Evolutionary conservation across 495 filamentous ascomycete species (phyloP).

Genomic region (Glonium stellatum): DNA sequence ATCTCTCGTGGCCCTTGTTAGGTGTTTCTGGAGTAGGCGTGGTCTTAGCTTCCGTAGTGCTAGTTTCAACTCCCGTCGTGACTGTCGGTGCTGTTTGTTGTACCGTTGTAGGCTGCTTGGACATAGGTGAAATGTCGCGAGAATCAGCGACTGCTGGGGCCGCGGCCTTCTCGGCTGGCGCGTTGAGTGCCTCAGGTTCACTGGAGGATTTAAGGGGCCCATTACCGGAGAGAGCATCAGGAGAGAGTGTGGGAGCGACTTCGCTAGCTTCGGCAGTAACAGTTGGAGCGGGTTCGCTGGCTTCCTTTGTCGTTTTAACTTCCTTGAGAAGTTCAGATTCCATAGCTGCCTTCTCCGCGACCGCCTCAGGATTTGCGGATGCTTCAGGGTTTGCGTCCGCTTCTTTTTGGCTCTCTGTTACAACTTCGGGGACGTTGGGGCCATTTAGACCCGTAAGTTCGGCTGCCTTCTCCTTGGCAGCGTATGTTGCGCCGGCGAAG

Average conservation of each 20-base stretch:
- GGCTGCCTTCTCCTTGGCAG: conserved; percentile 33
- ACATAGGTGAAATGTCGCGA: conserved; percentile 36
- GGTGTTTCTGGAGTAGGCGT: conserved; percentile 20
- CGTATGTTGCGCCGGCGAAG: conserved; percentile 33
- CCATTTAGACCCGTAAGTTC: conserved; percentile 29
- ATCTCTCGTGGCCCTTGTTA: conserved; percentile 9
- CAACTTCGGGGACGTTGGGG: conserved; percentile 60
- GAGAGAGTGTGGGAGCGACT: conserved; percentile 8
- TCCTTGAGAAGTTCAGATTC: conserved; percentile 25
- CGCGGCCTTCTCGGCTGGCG: conserved; percentile 9
- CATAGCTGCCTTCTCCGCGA: conserved; percentile 14
- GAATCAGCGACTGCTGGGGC: conserved; percentile 10
- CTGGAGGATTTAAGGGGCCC: conserved; percentile 26
- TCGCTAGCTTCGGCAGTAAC: conserved; percentile 19
- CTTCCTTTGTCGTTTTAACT: conserved; percentile 18
- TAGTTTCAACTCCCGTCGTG: conserved; percentile 29
- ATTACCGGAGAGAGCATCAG: conserved; percentile 18
- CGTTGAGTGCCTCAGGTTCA: conserved; percentile 16
- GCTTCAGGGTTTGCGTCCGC: conserved; percentile 64
- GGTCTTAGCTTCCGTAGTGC: conserved; percentile 20
- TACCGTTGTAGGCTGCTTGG: conserved; percentile 24
- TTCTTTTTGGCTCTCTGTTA: conserved; percentile 64
- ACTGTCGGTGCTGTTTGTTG: conserved; percentile 22
- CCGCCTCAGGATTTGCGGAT: conserved; percentile 47
- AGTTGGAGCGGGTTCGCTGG: conserved; percentile 33